Evolutionary conservation across 1,284 basidiomycete species (phyloP).

Genomic region (Grifola frondosa): DNA sequence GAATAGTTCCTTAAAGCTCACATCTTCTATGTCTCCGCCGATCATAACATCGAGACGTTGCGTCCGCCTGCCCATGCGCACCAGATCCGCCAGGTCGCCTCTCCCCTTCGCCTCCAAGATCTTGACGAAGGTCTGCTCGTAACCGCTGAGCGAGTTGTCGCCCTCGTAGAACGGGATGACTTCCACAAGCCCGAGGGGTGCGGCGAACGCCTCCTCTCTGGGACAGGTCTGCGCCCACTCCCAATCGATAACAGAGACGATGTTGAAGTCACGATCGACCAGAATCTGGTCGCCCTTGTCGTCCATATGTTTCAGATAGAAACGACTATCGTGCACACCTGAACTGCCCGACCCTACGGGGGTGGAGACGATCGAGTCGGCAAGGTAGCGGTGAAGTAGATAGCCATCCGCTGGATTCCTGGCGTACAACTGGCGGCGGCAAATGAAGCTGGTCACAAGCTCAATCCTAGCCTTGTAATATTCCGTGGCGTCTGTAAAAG

Average conservation of each 20-base stretch:
- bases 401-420: constrained; percentile 9
- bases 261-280: constrained; percentile 24
- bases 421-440: constrained; percentile 4
- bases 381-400: constrained; percentile 16
- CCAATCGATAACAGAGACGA: constrained; percentile 31
- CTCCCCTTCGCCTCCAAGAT: constrained; percentile 4
- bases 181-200: constrained; percentile 9
- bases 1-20: too few relatives aligned
- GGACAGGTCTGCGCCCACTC: constrained; percentile 27
- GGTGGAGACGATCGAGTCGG: constrained; percentile 9
- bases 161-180: constrained; percentile 6
- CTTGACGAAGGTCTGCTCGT: constrained; percentile 6
- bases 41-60: too few relatives aligned
- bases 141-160: constrained; percentile 4
- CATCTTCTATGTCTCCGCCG: too few relatives aligned
- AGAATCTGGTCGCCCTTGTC: constrained; percentile 31
- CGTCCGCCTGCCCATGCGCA: too few relatives aligned
- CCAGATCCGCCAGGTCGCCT: constrained; percentile 5
- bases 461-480: constrained; percentile 2
- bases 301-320: constrained; percentile 32
- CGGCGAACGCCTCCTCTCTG: constrained; percentile 18
- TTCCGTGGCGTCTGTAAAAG: constrained; percentile 3
- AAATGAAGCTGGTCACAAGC: constrained; percentile 7
- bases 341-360: background rate
- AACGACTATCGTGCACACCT: too few relatives aligned